A percentile compares a stretch with the other conserved stretches of the same genome.
Evolutionary conservation across 2,329 filamentous ascomycete genomes (phyloP).

Genomic region (Neophaeococcomyces mojaviensis): DNA sequence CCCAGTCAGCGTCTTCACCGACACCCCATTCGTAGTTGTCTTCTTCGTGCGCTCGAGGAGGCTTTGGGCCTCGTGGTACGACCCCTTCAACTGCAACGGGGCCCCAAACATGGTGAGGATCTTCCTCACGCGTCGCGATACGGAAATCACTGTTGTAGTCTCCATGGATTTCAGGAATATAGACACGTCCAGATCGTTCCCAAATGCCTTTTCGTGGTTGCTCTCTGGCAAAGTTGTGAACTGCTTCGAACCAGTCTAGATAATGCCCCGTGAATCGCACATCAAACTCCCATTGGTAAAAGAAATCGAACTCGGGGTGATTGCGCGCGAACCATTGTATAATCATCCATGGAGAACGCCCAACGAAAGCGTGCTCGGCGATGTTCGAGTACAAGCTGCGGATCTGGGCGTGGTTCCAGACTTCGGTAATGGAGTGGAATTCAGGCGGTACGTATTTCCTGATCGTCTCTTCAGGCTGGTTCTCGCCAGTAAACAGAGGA

Average conservation of each 20-base stretch:
- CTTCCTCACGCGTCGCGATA: conserved; percentile 16
- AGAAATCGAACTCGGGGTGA: conserved; percentile 70
- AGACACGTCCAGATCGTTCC: conserved; percentile 51
- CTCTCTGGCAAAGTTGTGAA: conserved; percentile 47
- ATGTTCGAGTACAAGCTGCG: conserved; percentile 23
- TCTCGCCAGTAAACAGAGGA: conserved; percentile 62
- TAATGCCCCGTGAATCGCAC: conserved; percentile 71
- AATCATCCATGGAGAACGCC: conserved; percentile 55
- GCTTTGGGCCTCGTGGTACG: conserved; percentile 54
- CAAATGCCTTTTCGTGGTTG: conserved; percentile 53
- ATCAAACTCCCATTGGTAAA: conserved; percentile 88
- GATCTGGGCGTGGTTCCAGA: conserved; percentile 52
- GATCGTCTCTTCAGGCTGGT: conserved; percentile 53
- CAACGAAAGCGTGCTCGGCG: conserved; percentile 24
- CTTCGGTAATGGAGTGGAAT: conserved; percentile 61
- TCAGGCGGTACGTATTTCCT: conserved; percentile 58
- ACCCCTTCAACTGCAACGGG: conserved; percentile 52
- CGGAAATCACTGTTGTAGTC: conserved; percentile 33
- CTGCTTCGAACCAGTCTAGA: conserved; percentile 66
- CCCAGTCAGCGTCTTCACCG: conserved; percentile 66
- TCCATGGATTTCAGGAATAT: conserved; percentile 47
- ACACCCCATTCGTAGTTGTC: conserved; percentile 70
- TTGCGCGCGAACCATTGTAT: conserved; percentile 69
- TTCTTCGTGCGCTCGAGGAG: conserved; percentile 49
- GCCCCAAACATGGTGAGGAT: conserved; percentile 53